Evolutionary conservation across 305 asterid species (phyloP), one percentile per base, ranked within the genome.

Genomic region (Lippia alba): DNA sequence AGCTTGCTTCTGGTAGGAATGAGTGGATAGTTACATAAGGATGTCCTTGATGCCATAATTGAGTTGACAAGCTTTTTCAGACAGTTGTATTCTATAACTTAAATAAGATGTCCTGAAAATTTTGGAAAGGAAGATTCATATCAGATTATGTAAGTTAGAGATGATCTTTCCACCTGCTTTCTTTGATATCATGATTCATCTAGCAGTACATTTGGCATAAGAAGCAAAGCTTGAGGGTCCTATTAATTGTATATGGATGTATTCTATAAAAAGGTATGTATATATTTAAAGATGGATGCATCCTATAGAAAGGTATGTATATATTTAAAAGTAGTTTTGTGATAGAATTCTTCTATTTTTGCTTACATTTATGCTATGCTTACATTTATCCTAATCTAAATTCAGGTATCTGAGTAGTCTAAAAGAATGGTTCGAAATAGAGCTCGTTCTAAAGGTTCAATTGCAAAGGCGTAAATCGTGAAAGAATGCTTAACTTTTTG

Each of bases 131-230:
- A 41, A 41, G 48, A 41, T 41, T 41, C 48, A 6, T 41, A 11
- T 41, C 5, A 41, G 5, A 41, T 41, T 41, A 9, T 41, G 48
- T 7, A 41, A 41, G 48, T 41, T 41, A 41, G 48, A 41, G 8
- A 41, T 41, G 48, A 41, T 41, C 4, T 41, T 41, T 41, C 48
- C 48, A 3, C 48, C 48, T 3, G 48, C 48, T 41, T 41, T 41
- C 8, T 41, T 41, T 41, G 48, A 41, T 56, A 36, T 56, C 10
- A 56, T 56, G 61, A 12, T 56, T 1, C 61, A 56, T 24, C 14
- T 56, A 56, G 61, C 61, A 18, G 34, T 56, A 5, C 61, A 56
- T 56, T 56, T 56, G 36, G 61, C 61, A 18, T 12, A n/a, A n/a
- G n/a, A 18, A 6, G 61, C 18, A 10, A 56, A 56, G 34, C 12